Evolutionary conservation across 2,329 filamentous ascomycete genomes (phyloP).

Genomic region (Penicillium vulpinum): DNA sequence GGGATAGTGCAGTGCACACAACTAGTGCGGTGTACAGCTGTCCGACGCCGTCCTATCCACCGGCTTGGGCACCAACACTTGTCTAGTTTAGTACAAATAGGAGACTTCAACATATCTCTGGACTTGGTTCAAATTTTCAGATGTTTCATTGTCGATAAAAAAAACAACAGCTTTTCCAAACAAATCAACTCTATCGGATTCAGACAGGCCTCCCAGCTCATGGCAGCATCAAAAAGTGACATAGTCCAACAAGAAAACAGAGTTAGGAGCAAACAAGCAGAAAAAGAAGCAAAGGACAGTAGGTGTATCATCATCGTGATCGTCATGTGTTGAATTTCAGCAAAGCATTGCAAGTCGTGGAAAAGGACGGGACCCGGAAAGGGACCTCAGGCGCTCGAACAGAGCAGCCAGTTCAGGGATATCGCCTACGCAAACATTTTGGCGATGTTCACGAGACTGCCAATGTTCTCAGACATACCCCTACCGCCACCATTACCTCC

Average conservation of each 20-base stretch:
- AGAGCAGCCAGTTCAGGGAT: background rate
- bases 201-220: slow-evolving; percentile 20
- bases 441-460: slow-evolving; percentile 35
- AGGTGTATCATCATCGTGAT: slow-evolving; percentile 26
- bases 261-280: background rate
- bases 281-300: slow-evolving; percentile 10
- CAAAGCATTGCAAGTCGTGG: background rate
- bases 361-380: background rate
- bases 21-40: background rate
- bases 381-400: background rate
- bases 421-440: slow-evolving; percentile 37
- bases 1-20: background rate
- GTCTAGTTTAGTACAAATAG: background rate
- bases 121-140: background rate
- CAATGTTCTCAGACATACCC: slow-evolving; percentile 35
- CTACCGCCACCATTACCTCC: slow-evolving; percentile 24
- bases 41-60: background rate
- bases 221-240: slow-evolving; percentile 6
- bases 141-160: background rate
- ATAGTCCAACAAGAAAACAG: slow-evolving; percentile 10
- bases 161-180: slow-evolving; percentile 5
- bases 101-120: background rate
- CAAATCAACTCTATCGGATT: slow-evolving; percentile 6
- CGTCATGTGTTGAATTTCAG: slow-evolving; percentile 12
- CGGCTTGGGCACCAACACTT: slow-evolving; percentile 4